Percentiles rank a stretch among this genome's conserved stretches.
phyloP scores from a whole-genome alignment of 2,329 filamentous ascomycete species.

The Chaetomium globosum region DNA sequence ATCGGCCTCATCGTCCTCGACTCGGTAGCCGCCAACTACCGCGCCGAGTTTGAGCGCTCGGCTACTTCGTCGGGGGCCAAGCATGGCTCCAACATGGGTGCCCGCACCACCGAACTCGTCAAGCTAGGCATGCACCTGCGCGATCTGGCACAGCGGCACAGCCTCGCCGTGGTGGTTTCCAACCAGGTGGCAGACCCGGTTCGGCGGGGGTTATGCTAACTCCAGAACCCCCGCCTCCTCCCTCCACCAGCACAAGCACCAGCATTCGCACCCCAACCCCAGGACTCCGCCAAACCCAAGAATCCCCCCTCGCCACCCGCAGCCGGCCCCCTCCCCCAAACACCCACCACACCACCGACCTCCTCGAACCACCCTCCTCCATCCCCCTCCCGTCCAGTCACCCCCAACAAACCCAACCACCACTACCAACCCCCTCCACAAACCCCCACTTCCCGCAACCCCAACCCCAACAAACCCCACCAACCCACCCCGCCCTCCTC shows the following conservation, averaged over 20 bases:
- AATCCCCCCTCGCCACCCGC: slow-evolving; percentile 55
- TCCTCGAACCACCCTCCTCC: slow-evolving; percentile 42
- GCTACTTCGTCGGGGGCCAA: slow-evolving; percentile 35
- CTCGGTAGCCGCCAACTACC: slow-evolving; percentile 92
- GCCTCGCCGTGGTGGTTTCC: slow-evolving; percentile 83
- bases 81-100: slow-evolving; percentile 65
- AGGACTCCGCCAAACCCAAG: slow-evolving; percentile 40
- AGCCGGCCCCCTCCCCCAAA: slow-evolving; percentile 46
- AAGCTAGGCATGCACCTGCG: slow-evolving; percentile 75
- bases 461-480: background rate
- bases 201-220: slow-evolving; percentile 44
- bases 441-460: background rate
- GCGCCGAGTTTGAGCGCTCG: slow-evolving; percentile 77
- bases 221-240: slow-evolving; percentile 26
- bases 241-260: slow-evolving; percentile 11
- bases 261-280: slow-evolving; percentile 2
- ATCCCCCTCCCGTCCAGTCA: slow-evolving; percentile 42
- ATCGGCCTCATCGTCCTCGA: slow-evolving; percentile 85
- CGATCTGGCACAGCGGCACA: slow-evolving; percentile 71
- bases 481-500: slow-evolving; percentile 56
- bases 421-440: background rate
- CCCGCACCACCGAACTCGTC: slow-evolving; percentile 74
- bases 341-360: slow-evolving; percentile 45
- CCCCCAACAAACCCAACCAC: slow-evolving; percentile 20
- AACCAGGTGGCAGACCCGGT: slow-evolving; percentile 94